Conservation (phyloP, 768 basidiomycete species). For the Xerocomellus chrysenteron region DNA sequence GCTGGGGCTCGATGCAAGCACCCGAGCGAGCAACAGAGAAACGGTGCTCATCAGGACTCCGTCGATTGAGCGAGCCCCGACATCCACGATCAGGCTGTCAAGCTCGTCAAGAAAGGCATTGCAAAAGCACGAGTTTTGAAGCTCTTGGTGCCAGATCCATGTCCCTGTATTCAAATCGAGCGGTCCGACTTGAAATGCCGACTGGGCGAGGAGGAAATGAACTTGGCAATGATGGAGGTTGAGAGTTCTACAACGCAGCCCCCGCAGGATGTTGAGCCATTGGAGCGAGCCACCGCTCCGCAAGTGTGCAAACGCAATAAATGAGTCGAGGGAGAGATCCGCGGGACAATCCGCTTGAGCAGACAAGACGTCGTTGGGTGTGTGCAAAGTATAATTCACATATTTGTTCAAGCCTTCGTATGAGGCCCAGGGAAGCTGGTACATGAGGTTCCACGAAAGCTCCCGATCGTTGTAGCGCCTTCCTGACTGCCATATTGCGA, state of each 20-base stretch:
- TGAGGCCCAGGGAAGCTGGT: too few relatives aligned
- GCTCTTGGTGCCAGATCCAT: not conserved
- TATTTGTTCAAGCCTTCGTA: too few relatives aligned
- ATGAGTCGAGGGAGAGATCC: not conserved
- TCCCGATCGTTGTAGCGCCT: too few relatives aligned
- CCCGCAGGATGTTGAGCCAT: not conserved
- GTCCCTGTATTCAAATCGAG: constrained; percentile 13
- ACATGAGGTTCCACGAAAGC: too few relatives aligned
- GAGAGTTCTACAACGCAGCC: not conserved
- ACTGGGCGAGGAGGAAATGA: not conserved
- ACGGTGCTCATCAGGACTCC: not conserved
- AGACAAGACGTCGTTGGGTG: not conserved
- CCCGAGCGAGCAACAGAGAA: not conserved
- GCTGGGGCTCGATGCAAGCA: not conserved
- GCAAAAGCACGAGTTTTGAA: not conserved
- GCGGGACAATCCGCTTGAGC: not conserved
- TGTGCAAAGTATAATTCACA: not conserved
- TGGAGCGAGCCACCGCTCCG: not conserved
- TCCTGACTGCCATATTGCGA: too few relatives aligned
- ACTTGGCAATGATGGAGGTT: not conserved
- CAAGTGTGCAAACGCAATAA: not conserved
- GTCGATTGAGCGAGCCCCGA: not conserved
- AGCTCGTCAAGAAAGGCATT: not conserved
- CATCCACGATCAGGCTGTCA: not conserved
- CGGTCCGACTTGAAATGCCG: constrained; percentile 12